phyloP scores from a whole-genome alignment of 2,329 filamentous ascomycete species.

The Ploettnerulaceae sp. region DNA sequence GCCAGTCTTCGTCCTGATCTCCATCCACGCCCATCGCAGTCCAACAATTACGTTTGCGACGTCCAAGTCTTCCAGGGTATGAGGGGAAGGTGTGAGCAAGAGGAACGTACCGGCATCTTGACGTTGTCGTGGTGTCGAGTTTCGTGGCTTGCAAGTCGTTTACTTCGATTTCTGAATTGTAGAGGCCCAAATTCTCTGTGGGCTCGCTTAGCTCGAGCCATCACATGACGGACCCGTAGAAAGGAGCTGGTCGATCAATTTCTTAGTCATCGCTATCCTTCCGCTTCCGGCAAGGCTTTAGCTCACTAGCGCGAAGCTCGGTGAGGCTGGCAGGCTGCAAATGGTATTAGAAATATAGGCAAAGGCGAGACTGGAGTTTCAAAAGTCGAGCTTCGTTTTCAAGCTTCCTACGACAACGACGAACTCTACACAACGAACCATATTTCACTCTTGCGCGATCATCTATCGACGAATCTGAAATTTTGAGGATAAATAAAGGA shows the following conservation, averaged over 20 bases:
- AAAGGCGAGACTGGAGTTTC: constrained; percentile 7
- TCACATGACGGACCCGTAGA: too few relatives aligned
- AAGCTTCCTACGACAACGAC: too few relatives aligned
- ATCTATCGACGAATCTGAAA: too few relatives aligned
- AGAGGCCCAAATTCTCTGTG: too few relatives aligned
- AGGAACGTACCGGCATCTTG: constrained; percentile 51
- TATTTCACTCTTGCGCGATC: too few relatives aligned
- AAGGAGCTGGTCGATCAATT: too few relatives aligned
- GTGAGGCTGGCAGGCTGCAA: constrained; percentile 2
- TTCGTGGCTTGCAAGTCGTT: constrained; percentile 8
- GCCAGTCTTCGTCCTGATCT: constrained; percentile 1
- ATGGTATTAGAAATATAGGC: constrained; percentile 4
- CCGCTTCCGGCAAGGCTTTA: neutral
- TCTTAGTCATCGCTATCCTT: constrained; percentile 3
- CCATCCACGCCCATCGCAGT: neutral
- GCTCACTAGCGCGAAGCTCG: constrained; percentile 5
- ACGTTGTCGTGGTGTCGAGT: constrained; percentile 37
- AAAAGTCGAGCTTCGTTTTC: too few relatives aligned
- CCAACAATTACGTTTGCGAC: constrained; percentile 1
- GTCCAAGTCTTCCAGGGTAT: neutral
- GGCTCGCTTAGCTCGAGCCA: neutral
- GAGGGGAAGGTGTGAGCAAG: neutral
- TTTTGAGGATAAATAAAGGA: neutral
- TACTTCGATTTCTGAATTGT: constrained; percentile 2
- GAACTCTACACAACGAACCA: too few relatives aligned